Evolutionary conservation across 139 green algal genomes (phyloP), one percentile per base, ranked within the genome.

Genomic region (Chlamydomonas incerta): DNA sequence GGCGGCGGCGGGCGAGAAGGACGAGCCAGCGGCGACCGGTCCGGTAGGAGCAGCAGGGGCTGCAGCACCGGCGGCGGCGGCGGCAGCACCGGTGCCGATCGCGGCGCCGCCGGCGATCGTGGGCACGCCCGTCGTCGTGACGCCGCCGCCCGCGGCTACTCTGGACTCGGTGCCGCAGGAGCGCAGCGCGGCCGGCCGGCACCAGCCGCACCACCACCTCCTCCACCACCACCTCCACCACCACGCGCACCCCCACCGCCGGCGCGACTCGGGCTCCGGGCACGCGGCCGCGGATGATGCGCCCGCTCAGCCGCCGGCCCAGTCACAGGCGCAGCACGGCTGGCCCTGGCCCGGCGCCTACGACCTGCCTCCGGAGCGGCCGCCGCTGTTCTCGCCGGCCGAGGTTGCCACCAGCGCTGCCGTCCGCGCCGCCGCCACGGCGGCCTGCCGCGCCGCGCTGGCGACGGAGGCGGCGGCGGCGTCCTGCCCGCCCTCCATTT

Each of bases 341-440:
- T 35, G 70, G 41, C 24, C 70, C 23, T 21, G 23, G 47, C 35
- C 60, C 33, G 28, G 60, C 29, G 41, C 41, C 41, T 50, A 50
- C 41, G 75, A 62, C 24, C 17, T 72, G 26, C 26, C 13, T 13
- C 0, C 17, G 9, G 75, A 21, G 34, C 17, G 0, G 37, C 8
- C 29, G 65, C 79, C 79, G 31, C 46, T 58, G 37, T 85, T 85
- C 29, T 8, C n/a, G n/a, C 31, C 79, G 24, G 67, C 47, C 3
- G 47, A 31, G 47, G 79, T 85, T 13, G 79, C 66, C 4, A 41
- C 4, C 31, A 31, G 76, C 47, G 31, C 46, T 0, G 31, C 8
- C 4, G 50, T 75, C 37, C 26, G 33, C 10, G 63, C 5, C 10
- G 63, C 65, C 21, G 79, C 79, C 10, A 18, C 18, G 47, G 79